Evolutionary conservation across 148 eudicot genomes (phyloP), one percentile per base, ranked within the genome.

Genomic region (Rhododendron ovatum): DNA sequence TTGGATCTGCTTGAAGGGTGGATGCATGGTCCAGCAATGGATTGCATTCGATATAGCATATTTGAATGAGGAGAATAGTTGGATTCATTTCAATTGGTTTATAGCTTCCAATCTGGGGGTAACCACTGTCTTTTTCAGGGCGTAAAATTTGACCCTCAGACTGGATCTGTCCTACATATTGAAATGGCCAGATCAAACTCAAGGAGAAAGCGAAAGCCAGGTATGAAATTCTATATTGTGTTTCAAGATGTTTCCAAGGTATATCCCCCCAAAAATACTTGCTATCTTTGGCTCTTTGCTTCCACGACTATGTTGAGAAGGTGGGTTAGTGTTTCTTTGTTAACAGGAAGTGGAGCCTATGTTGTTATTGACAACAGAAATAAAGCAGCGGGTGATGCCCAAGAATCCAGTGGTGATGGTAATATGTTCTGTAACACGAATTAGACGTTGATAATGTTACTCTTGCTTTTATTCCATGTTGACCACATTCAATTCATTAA

Each of bases 111-210:
- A 67, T 2, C 79, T 18, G 26, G 15, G 30, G 35, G 33, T 84
- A 14, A 37, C 48, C 26, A n/a, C 7, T 75, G 10, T 26, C 82
- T 8, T 89, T 86, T 91, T 84, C 91, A 96, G 99, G 99, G 99
- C 87, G 92, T 93, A 43, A 90, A 88, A 85, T 96, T 95, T 92
- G 99, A 96, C 85, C 99, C 98, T 78, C 91, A 95, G 88, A 85
- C 93, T 91, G 96, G 97, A 41, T 90, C 93, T 59, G 87, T 84
- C 82, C 90, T 96, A 87, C 96, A 95, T 87, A 89, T 96, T 87
- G 99, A 96, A 88, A 87, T 95, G 77, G 99, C 99, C 82, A 96
- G 98, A 89, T 91, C 98, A 77, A 96, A 96, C 86, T 96, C 99
- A 20, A 93, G 94, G 88, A 88, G 98, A 78, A 94, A 89, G 84